Evolutionary conservation across 129 eudicot genomes (phyloP), one percentile per base, ranked within the genome.

Genomic region (Mikania micrantha): DNA sequence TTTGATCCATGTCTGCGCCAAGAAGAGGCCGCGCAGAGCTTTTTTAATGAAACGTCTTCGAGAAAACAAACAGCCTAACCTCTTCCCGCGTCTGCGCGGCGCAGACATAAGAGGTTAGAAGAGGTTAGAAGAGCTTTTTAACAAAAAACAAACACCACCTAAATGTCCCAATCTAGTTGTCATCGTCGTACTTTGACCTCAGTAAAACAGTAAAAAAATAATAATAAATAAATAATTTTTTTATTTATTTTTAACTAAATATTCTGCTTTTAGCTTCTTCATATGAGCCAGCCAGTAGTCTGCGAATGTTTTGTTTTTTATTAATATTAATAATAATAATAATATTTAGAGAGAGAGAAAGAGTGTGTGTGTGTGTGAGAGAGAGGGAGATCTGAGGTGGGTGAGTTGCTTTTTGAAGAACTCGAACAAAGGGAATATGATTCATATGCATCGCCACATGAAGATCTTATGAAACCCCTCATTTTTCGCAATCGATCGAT

Each of bases 341-440:
- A 49, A 21, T 50, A n/a, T n/a, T n/a, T n/a, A n/a, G n/a, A n/a
- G n/a, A n/a, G n/a, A n/a, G n/a, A n/a, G n/a, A n/a, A n/a, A n/a
- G n/a, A n/a, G n/a, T n/a, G n/a, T n/a, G n/a, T n/a, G n/a, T n/a
- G n/a, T n/a, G n/a, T n/a, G n/a, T n/a, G 35, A 56, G 38, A 56
- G 32, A 21, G 59, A 9, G 7, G 0, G 15, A 56, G 62, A 56
- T 56, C 62, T 56, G 62, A 56, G 38, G 20, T 56, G 60, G 5
- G 34, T 56, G 36, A 56, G 62, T 56, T 56, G 62, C 62, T 56
- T 56, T 56, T 27, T 56, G 35, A 56, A 56, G 19, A 27, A 56
- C 20, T 13, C 12, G 12, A 53, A 24, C 60, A 53, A 24, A 11
- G 24, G 29, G 32, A 27, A 24, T 13, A 25, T 54, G 62, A 25